Conservation (phyloP, 1,284 basidiomycete genomes). For the Prillingera fragicola region DNA sequence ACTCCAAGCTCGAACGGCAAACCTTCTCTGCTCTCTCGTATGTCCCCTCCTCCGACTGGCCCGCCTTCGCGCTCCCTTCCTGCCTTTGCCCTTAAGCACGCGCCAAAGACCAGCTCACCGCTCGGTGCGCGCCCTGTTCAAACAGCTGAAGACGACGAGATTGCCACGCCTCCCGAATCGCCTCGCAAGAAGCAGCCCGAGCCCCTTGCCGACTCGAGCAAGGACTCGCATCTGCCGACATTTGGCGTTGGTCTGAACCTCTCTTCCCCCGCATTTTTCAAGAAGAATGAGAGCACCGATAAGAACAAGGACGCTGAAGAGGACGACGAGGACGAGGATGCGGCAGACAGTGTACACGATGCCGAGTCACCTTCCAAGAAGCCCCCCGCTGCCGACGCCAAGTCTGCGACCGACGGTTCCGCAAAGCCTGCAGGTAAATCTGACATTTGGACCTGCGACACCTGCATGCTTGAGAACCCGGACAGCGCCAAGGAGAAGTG, state of each 20-base stretch:
- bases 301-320: not conserved
- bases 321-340: conserved; percentile 1
- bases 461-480: conserved; percentile 52
- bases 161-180: conserved; percentile 22
- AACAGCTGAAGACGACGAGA: conserved; percentile 6
- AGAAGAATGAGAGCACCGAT: conserved; percentile 1
- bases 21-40: conserved; percentile 14
- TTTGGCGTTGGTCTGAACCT: conserved; percentile 10
- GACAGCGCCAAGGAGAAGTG: conserved; percentile 51
- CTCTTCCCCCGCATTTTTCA: conserved; percentile 1
- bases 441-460: conserved; percentile 54
- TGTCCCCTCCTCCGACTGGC: conserved; percentile 5
- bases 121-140: conserved; percentile 30
- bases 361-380: conserved; percentile 1
- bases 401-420: conserved; percentile 8
- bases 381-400: conserved; percentile 14
- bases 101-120: conserved; percentile 40
- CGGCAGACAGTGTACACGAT: too few relatives aligned
- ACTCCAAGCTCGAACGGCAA: not conserved
- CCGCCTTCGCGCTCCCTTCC: not conserved
- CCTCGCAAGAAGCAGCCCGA: conserved; percentile 9
- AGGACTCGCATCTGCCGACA: not conserved
- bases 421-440: too few relatives aligned
- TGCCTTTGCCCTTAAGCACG: conserved; percentile 27
- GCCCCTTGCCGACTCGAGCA: not conserved